Conservation (phyloP, 768 basidiomycete genomes). For the Coprinopsis sp. region DNA sequence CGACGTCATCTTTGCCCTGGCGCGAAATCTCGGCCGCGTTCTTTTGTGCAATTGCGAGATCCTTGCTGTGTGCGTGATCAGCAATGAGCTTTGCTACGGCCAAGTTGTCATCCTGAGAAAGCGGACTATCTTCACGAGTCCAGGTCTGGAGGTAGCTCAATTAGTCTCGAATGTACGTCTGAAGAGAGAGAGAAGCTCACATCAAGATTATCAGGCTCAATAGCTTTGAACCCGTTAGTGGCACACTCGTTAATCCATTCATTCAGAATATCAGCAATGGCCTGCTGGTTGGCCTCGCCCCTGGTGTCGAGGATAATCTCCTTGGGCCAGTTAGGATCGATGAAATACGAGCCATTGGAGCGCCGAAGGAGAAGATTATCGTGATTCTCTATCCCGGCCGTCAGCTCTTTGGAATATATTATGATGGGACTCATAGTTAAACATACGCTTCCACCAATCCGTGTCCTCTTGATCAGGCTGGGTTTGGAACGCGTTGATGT, state of each 20-base stretch:
- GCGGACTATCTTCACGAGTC: background rate
- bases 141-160: too few relatives aligned
- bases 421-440: background rate
- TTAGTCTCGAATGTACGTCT: too few relatives aligned
- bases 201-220: background rate
- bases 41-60: too few relatives aligned
- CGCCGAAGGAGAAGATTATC: background rate
- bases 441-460: background rate
- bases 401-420: background rate
- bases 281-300: background rate
- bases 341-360: background rate
- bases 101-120: background rate
- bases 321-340: background rate
- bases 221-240: background rate
- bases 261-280: background rate
- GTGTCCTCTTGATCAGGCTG: background rate
- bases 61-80: too few relatives aligned
- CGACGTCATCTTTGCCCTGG: background rate
- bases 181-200: background rate
- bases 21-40: too few relatives aligned
- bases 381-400: background rate
- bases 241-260: background rate
- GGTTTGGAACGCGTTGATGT: slow-evolving; percentile 1
- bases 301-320: background rate
- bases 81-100: too few relatives aligned